phyloP scores from a whole-genome alignment of 2,329 filamentous ascomycete species.

The Zelopaecilomyces penicillatus region DNA sequence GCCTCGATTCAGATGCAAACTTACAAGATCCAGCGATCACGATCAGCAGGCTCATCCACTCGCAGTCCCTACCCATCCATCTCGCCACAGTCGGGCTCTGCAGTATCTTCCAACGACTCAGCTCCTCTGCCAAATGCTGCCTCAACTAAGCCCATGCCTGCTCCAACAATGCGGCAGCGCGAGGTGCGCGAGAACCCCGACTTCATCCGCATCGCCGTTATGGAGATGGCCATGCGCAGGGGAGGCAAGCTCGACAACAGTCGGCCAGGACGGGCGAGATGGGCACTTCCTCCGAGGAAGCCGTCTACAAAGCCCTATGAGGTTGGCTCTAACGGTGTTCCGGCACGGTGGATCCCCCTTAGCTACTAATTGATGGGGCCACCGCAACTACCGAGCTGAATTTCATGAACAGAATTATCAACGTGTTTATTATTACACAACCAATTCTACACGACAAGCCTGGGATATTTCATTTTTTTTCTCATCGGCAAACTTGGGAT shows the following conservation, averaged over 20 bases:
- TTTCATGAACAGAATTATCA: background rate
- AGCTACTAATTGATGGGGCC: conserved; percentile 12
- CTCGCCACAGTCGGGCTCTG: conserved; percentile 22
- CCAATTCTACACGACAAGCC: background rate
- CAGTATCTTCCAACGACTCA: conserved; percentile 21
- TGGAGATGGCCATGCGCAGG: conserved; percentile 65
- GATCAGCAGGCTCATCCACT: conserved; percentile 25
- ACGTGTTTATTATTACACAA: background rate
- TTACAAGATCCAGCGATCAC: conserved; percentile 51
- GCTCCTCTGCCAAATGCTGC: conserved; percentile 12
- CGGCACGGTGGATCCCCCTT: conserved; percentile 47
- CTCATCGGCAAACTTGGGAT: background rate
- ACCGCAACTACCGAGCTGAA: background rate
- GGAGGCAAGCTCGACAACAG: conserved; percentile 58
- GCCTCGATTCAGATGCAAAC: conserved; percentile 67
- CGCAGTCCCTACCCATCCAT: conserved; percentile 24
- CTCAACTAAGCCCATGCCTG: conserved; percentile 11
- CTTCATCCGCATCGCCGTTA: conserved; percentile 62
- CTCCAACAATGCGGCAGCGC: conserved; percentile 47
- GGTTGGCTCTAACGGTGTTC: conserved; percentile 49
- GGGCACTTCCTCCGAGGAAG: conserved; percentile 59
- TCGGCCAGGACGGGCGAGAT: conserved; percentile 57
- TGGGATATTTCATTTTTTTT: background rate
- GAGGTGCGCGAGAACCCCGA: conserved; percentile 64
- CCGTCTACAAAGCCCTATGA: conserved; percentile 44